Percentiles rank a stretch among this genome's conserved stretches.
These are phyloP conservation scores for Colletotrichum sp. DNA, from an alignment of 2,329 filamentous ascomycete genomes.

Conservation along the genomic window DNA sequence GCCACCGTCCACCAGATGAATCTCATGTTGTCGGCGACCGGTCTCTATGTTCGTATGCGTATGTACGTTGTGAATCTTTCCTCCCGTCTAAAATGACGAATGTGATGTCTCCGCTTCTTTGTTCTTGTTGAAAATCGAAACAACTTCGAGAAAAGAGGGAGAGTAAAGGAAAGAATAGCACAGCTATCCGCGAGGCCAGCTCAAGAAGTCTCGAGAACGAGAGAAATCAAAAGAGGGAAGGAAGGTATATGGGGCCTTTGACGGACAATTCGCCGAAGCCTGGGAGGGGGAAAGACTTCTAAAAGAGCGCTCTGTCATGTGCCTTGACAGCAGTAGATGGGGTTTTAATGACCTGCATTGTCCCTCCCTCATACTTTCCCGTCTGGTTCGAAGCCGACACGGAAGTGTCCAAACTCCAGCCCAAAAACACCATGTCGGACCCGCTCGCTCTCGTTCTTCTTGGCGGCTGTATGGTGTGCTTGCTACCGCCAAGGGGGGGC, in stretches of 20 bases:
- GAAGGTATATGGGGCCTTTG: neutral
- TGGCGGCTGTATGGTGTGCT: neutral
- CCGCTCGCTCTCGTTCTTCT: neutral
- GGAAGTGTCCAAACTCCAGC: neutral
- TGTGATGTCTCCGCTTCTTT: neutral
- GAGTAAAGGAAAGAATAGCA: neutral
- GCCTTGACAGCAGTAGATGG: neutral
- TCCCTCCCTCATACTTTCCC: neutral
- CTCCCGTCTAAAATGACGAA: neutral
- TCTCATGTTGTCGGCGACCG: neutral
- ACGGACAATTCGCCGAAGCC: constrained; percentile 1
- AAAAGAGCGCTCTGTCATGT: neutral
- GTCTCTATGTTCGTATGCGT: neutral
- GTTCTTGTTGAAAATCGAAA: neutral
- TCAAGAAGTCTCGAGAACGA: constrained; percentile 10
- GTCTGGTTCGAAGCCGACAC: neutral
- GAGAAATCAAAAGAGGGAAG: neutral
- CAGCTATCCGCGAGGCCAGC: constrained; percentile 20
- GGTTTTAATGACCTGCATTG: constrained; percentile 9
- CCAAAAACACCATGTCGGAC: neutral
- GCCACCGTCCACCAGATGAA: constrained; percentile 9
- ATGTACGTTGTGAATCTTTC: neutral
- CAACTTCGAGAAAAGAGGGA: neutral
- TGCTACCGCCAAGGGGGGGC: neutral
- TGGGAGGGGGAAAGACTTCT: neutral